Base-by-base conservation (phyloP, 2,329 filamentous ascomycete species). In the Calonectria pteridis region DNA sequence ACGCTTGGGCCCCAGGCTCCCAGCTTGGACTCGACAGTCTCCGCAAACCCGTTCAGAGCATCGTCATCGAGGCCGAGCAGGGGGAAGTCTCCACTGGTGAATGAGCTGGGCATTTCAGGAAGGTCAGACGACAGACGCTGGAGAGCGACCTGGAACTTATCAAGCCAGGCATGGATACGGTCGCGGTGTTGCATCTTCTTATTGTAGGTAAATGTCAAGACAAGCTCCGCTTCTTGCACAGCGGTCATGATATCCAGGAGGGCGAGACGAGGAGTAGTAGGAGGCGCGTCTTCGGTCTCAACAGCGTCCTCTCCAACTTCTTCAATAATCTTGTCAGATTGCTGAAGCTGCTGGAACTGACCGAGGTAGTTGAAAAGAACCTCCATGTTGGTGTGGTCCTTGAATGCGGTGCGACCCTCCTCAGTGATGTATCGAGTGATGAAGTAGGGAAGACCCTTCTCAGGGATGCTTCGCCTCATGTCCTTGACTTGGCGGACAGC, bases 361-460 rank as follows among this genome's bases (percentile, higher is more conserved):
- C 79, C 78, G 1, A 75, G 58, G 26, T 77, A 81, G 58, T 82
- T 81, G 58, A 81, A 76, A 1, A 78, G 67, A 18, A 81, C 18
- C 51, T 81, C 80, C 84, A 0, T 83, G 80, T 23, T 80, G 80
- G 67, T 84, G 81, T 2, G 82, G 72, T 62, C 55, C 10, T 75
- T 76, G 73, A 84, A 85, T 33, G 81, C 71, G 1, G 33, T 75
- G 1, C 75, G 75, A 4, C 79, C 80, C 1, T 81, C 77, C 14
- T 69, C 67, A 46, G 71, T 62, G 2, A 55, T 49, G 51, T 79
- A 78, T 14, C 70, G 58, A 4, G 75, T 77, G 9, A 71, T 73
- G 26, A 80, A 80, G 31, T 77, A 76, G 1, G 70, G 63, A 69
- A 75, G 78, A 28, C 78, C 79, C 13, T 77, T 78, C 13, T 73